A percentile compares a stretch with the other conserved stretches of the same genome.
Conservation (phyloP, 2,329 filamentous ascomycete genomes). For the Gnomoniopsis sp. region DNA sequence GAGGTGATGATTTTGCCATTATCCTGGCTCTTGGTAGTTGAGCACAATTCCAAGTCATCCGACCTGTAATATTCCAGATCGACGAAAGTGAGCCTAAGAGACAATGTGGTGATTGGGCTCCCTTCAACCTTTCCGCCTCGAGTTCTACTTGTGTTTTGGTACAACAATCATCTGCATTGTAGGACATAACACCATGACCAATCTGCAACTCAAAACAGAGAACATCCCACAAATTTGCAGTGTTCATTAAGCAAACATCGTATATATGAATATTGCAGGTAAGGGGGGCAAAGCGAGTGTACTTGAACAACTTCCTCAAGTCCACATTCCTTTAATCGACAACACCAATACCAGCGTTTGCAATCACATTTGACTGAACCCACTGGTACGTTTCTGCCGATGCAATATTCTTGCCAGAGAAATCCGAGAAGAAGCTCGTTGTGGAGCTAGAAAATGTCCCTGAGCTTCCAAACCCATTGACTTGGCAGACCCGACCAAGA, state of each 20-base stretch:
- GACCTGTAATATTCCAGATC: neutral
- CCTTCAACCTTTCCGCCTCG: no score
- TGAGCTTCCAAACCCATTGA: slow-evolving; percentile 35
- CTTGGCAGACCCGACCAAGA: slow-evolving; percentile 48
- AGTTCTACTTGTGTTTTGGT: no score
- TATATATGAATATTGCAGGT: no score
- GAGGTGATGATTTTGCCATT: neutral
- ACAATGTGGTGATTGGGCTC: no score
- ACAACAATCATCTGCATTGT: no score
- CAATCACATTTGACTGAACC: slow-evolving; percentile 12
- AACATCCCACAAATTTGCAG: no score
- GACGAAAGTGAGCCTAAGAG: no score
- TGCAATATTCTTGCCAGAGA: slow-evolving; percentile 17
- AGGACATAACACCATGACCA: no score
- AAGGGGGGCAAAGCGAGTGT: no score
- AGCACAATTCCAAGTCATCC: neutral
- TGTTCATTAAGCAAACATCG: no score
- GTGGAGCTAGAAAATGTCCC: slow-evolving; percentile 10
- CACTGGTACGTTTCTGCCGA: slow-evolving; percentile 10
- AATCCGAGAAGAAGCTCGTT: slow-evolving; percentile 18
- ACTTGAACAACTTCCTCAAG: neutral
- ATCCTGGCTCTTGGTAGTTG: neutral
- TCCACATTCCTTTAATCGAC: neutral
- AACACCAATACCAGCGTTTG: slow-evolving; percentile 14
- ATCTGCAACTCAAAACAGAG: no score